phyloP scores from a whole-genome alignment of 768 basidiomycete species.

The Pholiota molesta region DNA sequence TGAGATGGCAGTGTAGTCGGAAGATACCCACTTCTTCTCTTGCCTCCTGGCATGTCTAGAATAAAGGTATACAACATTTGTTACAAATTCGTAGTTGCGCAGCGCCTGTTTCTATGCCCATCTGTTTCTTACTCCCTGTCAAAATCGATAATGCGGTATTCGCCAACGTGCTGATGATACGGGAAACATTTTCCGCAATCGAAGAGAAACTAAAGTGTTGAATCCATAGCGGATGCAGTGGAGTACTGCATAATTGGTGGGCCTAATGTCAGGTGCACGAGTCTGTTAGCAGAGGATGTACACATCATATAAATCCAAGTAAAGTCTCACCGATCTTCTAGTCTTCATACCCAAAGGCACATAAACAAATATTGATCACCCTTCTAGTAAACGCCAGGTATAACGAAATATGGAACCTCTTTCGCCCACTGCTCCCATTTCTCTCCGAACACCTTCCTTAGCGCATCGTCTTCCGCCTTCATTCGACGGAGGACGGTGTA shows the following conservation, averaged over 20 bases:
- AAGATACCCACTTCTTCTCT: no score
- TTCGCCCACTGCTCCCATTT: slow-evolving; percentile 46
- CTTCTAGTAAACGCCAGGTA: slow-evolving; percentile 48
- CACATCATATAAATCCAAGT: no score
- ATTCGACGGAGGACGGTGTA: slow-evolving; percentile 31
- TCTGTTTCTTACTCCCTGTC: slow-evolving; percentile 24
- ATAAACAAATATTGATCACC: no score
- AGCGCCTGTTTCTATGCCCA: slow-evolving; percentile 22
- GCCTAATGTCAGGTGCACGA: no score
- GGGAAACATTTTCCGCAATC: slow-evolving; percentile 13
- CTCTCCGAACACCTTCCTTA: slow-evolving; percentile 41
- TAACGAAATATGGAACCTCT: slow-evolving; percentile 45
- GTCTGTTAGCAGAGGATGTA: no score
- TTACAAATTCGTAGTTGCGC: slow-evolving; percentile 23
- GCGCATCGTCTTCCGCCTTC: slow-evolving; percentile 42
- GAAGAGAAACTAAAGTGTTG: not conserved
- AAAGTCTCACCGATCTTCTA: no score
- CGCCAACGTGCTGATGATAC: slow-evolving; percentile 17
- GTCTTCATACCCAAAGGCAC: no score
- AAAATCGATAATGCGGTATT: slow-evolving; percentile 24
- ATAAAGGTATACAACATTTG: not conserved
- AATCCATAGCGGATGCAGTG: not conserved
- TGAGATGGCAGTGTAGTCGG: no score
- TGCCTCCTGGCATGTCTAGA: not conserved
- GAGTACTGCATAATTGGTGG: no score